Conservation (phyloP, 257 asterid genomes). For the Scutellaria minor region DNA sequence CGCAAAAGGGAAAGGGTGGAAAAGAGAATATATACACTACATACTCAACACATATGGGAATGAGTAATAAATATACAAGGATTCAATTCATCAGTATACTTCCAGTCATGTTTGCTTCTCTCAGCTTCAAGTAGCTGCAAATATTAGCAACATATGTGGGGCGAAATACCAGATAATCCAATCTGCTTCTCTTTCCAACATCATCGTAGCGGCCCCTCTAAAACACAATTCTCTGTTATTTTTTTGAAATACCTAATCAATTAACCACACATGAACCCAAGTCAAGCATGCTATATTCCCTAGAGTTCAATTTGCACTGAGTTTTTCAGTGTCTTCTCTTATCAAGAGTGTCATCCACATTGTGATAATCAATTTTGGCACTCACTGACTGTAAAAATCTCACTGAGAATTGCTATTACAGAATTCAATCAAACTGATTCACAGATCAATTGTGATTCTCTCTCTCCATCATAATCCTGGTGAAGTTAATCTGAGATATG, state of each 20-base stretch:
- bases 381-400: background rate
- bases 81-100: background rate
- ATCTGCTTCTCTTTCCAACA: background rate
- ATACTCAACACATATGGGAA: background rate
- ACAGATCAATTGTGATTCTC: background rate
- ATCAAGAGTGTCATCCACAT: background rate
- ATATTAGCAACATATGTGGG: background rate
- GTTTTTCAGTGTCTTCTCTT: slow-evolving; percentile 9
- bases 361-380: background rate
- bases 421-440: background rate
- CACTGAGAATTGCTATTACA: background rate
- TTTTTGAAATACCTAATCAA: background rate
- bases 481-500: background rate
- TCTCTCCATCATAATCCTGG: slow-evolving; percentile 5
- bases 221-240: background rate
- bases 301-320: background rate
- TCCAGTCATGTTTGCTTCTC: background rate
- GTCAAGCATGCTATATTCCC: background rate
- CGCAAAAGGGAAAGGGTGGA: background rate
- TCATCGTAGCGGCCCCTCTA: background rate
- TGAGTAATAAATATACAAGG: background rate
- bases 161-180: background rate
- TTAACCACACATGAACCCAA: background rate
- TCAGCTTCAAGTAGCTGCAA: background rate
- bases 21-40: background rate